These are phyloP conservation scores for Gaeumannomyces sp. DNA, from an alignment of 2,329 filamentous ascomycete species.

Conservation along the genomic window DNA sequence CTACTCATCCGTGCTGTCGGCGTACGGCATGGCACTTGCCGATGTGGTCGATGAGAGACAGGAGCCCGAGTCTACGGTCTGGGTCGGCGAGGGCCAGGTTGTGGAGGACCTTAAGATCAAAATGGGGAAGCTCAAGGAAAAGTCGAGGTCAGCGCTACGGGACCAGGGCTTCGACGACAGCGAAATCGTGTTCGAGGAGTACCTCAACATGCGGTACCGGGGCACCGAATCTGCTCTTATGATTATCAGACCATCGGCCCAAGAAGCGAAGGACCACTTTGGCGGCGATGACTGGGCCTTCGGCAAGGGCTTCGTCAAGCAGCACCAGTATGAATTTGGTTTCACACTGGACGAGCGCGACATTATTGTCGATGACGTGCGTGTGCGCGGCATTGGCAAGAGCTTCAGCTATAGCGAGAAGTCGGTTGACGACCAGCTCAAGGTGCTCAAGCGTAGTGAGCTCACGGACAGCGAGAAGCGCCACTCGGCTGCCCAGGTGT, in stretches of 20 bases:
- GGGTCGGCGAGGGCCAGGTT: conserved; percentile 33
- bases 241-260: conserved; percentile 30
- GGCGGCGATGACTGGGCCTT: conserved; percentile 51
- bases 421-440: conserved; percentile 79
- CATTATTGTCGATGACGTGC: conserved; percentile 66
- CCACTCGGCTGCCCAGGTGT: conserved; percentile 43
- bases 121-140: conserved; percentile 74
- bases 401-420: conserved; percentile 67
- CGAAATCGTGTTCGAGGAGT: conserved; percentile 79
- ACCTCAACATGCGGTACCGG: conserved; percentile 86
- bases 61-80: conserved; percentile 20
- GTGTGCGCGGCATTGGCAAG: conserved; percentile 55
- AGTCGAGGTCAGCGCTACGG: conserved; percentile 39
- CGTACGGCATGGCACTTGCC: conserved; percentile 33
- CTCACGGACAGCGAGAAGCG: conserved; percentile 45
- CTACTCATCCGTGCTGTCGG: conserved; percentile 55
- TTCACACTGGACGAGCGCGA: conserved; percentile 61
- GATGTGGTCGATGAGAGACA: conserved; percentile 29
- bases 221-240: conserved; percentile 88
- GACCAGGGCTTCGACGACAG: conserved; percentile 73
- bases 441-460: conserved; percentile 56
- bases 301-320: conserved; percentile 58
- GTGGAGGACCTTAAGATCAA: conserved; percentile 51
- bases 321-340: conserved; percentile 66
- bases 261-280: not conserved